A percentile compares a stretch with the other conserved stretches of the same genome.
These are phyloP conservation scores for Claviceps pazoutovae DNA, from an alignment of 2,329 filamentous ascomycete genomes.

Conservation along the genomic window DNA sequence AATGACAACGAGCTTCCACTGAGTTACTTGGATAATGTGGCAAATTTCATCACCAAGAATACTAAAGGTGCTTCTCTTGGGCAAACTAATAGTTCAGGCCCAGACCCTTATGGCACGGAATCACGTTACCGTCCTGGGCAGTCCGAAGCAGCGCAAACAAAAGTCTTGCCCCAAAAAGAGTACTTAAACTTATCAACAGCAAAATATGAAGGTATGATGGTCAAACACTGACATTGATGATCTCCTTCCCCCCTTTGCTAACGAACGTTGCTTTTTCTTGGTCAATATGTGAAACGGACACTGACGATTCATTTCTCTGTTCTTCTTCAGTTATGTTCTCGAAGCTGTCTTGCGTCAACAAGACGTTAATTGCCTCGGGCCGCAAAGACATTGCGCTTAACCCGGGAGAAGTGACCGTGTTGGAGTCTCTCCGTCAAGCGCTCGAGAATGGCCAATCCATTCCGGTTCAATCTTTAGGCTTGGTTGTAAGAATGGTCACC, in stretches of 20 bases:
- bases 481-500: conserved; percentile 59
- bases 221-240: neutral
- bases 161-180: conserved; percentile 61
- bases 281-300: neutral
- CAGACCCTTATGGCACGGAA: conserved; percentile 68
- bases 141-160: conserved; percentile 29
- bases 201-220: conserved; percentile 42
- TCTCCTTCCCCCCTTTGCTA: too few relatives aligned
- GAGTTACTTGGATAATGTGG: conserved; percentile 78
- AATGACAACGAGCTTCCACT: conserved; percentile 78
- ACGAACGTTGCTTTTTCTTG: neutral
- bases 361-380: conserved; percentile 54
- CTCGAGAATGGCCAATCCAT: conserved; percentile 45
- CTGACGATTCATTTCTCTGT: conserved; percentile 9
- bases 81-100: conserved; percentile 34
- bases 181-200: conserved; percentile 67
- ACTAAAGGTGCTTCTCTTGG: conserved; percentile 79
- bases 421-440: conserved; percentile 47
- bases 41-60: conserved; percentile 83
- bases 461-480: conserved; percentile 38
- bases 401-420: conserved; percentile 49
- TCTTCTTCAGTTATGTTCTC: conserved; percentile 48
- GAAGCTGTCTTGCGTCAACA: conserved; percentile 64
- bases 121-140: conserved; percentile 61
- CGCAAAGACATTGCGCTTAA: conserved; percentile 64